Evolutionary conservation across 1,139 yeast species (phyloP).

Genomic region (Zygotorulaspora mrakii): DNA sequence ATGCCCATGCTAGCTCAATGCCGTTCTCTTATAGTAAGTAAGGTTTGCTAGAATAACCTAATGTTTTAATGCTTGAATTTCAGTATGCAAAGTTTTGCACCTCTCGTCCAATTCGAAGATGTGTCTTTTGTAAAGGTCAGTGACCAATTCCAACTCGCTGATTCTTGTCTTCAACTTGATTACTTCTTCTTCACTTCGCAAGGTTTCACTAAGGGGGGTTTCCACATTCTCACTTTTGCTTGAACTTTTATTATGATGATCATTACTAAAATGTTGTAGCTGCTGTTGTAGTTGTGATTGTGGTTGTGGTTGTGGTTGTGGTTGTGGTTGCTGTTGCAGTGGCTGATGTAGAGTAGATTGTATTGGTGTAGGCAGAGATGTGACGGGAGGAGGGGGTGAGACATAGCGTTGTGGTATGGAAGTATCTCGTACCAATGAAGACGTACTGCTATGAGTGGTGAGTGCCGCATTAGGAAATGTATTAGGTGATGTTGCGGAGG

Average conservation of each 20-base stretch:
- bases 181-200: constrained; percentile 43
- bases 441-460: constrained; percentile 7
- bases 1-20: too few species aligned
- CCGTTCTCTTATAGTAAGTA: too few species aligned
- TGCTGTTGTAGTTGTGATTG: constrained; percentile 3
- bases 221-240: constrained; percentile 17
- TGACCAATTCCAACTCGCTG: constrained; percentile 83
- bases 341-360: constrained; percentile 4
- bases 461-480: constrained; percentile 4
- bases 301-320: constrained; percentile 3
- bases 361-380: constrained; percentile 7
- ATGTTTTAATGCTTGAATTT: constrained; percentile 14
- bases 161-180: constrained; percentile 68
- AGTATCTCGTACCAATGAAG: constrained; percentile 12
- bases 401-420: constrained; percentile 9
- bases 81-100: constrained; percentile 23
- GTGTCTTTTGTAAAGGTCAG: constrained; percentile 79
- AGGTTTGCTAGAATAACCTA: too few species aligned
- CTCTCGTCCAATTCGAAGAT: constrained; percentile 67
- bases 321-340: constrained; percentile 3
- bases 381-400: constrained; percentile 13
- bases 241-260: neutral
- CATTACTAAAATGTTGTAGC: constrained; percentile 1
- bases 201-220: constrained; percentile 17
- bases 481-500: neutral